Base-by-base conservation (phyloP, 495 filamentous ascomycete genomes). In the Xylaria nigripes region DNA sequence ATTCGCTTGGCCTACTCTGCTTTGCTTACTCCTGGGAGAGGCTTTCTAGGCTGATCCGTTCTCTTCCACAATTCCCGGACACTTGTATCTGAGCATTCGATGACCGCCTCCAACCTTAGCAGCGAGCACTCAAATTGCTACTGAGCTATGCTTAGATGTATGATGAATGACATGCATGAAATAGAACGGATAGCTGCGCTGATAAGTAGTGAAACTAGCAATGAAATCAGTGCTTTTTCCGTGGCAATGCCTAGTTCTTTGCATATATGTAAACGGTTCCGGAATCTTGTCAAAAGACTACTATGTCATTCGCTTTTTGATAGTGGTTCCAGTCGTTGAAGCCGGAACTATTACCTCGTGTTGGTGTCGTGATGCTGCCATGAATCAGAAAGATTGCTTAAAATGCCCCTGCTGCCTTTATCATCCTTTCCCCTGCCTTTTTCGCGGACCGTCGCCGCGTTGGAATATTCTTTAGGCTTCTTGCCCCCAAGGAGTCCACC, bases 401-500 rank as follows among this genome's bases (percentile, higher is more conserved):
- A 48, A 30, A 68, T 60, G 25, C 61, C 51, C 65, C 51, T 64
- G 42, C 30, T 62, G 50, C 60, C 58, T 61, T 51, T 72, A 57
- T 61, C 65, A 4, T 70, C 73, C 50, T 56, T 62, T 13, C 66
- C 68, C 41, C 55, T 63, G 27, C 59, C 55, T 45, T 61, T 64
- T 21, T 68, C 69, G 22, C 67, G 53, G 27, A 58, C 45, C 24
- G 59, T 53, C 13, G 60, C 51, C 6, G 55, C 44, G 15, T 70
- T 61, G 2, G 61, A 59, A 18, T 61, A 60, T 2, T 65, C 65
- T 21, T 61, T 70, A 16, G 64, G 55, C 25, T 66, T 72, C 58
- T 72, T 73, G 24, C 68, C 60, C 27, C 60, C 59, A 42, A 76
- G 73, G 27, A 79, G 66, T 10, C 76, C 73, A 42, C 72, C 76